Evolutionary conservation across 345 rosid species (phyloP).

Genomic region (Chamaenerion angustifolium): DNA sequence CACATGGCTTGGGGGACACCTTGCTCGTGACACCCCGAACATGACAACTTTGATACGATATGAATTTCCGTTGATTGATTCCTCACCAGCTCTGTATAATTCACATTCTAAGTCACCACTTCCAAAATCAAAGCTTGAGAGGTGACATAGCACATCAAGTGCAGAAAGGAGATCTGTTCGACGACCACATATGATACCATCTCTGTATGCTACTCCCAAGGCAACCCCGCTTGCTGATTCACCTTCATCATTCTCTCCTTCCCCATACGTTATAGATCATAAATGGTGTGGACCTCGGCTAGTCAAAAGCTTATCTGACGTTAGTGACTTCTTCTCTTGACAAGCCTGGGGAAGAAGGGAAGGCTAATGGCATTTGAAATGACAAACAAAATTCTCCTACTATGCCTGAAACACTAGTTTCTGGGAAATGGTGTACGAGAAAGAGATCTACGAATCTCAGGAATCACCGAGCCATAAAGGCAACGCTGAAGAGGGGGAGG

Average conservation of each 20-base stretch:
- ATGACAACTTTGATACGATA: conserved; percentile 47
- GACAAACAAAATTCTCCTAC: conserved; percentile 14
- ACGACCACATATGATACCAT: conserved; percentile 40
- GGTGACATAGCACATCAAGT: conserved; percentile 20
- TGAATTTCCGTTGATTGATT: too few species aligned
- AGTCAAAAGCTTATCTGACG: conserved; percentile 41
- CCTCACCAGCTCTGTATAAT: conserved; percentile 24
- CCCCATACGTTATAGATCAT: conserved; percentile 69
- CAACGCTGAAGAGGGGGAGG: conserved; percentile 34
- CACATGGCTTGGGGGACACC: conserved; percentile 51
- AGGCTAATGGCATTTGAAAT: conserved; percentile 11
- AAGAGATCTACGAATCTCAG: too few species aligned
- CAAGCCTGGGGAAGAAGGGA: too few species aligned
- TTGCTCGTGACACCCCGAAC: conserved; percentile 36
- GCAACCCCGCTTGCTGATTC: too few species aligned
- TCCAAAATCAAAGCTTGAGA: too few species aligned
- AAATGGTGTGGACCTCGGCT: conserved; percentile 71
- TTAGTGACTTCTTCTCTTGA: conserved; percentile 14
- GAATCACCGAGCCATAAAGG: conserved; percentile 44
- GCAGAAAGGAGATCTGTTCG: conserved; percentile 19
- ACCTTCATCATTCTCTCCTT: too few species aligned
- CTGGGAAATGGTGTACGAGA: conserved; percentile 19
- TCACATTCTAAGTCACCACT: conserved; percentile 22
- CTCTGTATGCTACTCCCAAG: too few species aligned
- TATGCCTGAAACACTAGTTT: conserved; percentile 10